Evolutionary conservation across 805 yeast genomes (phyloP).

Genomic region (Cyberlindnera euphorbiae): DNA sequence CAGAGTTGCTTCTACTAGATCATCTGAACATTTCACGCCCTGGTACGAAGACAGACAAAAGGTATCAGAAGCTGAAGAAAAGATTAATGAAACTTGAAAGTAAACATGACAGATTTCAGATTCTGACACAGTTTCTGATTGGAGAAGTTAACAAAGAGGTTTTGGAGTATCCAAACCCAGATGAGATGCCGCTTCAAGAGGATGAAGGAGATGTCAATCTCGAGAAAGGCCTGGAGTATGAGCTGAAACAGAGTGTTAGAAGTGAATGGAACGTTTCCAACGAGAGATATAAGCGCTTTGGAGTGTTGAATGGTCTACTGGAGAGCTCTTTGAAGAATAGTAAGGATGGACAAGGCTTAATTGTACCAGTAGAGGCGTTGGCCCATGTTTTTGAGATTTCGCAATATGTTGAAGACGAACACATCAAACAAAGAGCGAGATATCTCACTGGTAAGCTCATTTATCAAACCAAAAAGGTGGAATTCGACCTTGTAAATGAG

Average conservation of each 20-base stretch:
- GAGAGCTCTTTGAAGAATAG: slow-evolving; percentile 6
- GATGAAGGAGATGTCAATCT: slow-evolving; percentile 4
- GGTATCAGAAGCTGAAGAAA: slow-evolving; percentile 15
- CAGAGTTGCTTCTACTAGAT: slow-evolving; percentile 16
- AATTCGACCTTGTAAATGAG: slow-evolving; percentile 49
- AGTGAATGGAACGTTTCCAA: slow-evolving; percentile 8
- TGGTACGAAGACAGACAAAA: slow-evolving; percentile 18
- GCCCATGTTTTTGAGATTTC: slow-evolving; percentile 37
- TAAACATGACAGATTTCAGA: slow-evolving; percentile 12
- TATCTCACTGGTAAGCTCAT: slow-evolving; percentile 38
- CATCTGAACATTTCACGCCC: slow-evolving; percentile 19
- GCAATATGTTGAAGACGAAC: slow-evolving; percentile 31
- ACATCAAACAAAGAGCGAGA: slow-evolving; percentile 31
- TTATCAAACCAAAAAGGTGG: slow-evolving; percentile 36
- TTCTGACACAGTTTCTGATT: slow-evolving; percentile 12
- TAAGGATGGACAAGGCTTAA: slow-evolving; percentile 2
- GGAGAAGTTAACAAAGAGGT: slow-evolving; percentile 17
- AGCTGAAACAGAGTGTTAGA: slow-evolving; percentile 9
- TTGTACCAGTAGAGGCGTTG: slow-evolving; percentile 31
- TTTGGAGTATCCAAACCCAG: slow-evolving; percentile 13
- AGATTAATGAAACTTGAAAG: slow-evolving; percentile 3
- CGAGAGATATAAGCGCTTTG: slow-evolving; percentile 14
- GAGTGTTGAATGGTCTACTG: slow-evolving; percentile 13
- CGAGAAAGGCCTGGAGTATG: slow-evolving; percentile 17
- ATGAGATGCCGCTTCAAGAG: slow-evolving; percentile 8